These are phyloP conservation scores for Pelargonium nanum DNA, from an alignment of 345 rosid genomes.

Conservation along the genomic window DNA sequence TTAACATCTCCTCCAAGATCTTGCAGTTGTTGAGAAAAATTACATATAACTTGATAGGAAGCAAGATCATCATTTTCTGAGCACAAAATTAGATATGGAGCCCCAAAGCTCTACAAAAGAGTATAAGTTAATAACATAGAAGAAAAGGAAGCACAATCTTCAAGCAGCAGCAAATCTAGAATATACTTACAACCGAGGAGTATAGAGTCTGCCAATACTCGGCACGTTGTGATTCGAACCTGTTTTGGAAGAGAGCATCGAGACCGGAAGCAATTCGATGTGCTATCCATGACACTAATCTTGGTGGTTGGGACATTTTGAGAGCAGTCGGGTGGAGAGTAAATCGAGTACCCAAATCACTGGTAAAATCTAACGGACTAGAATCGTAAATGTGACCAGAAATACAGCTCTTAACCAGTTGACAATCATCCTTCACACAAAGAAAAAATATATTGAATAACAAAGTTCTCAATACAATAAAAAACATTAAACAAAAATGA, in stretches of 20 bases:
- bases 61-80: conserved; percentile 80
- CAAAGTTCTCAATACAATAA: background rate
- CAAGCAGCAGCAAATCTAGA: background rate
- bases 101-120: conserved; percentile 51
- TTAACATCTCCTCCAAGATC: conserved; percentile 77
- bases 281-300: conserved; percentile 57
- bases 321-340: conserved; percentile 70
- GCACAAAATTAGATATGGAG: conserved; percentile 71
- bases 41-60: conserved; percentile 56
- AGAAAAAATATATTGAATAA: conserved; percentile 1
- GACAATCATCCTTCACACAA: conserved; percentile 53
- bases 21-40: conserved; percentile 57
- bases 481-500: background rate
- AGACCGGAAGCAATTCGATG: conserved; percentile 64
- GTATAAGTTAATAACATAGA: conserved; percentile 6
- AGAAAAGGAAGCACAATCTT: background rate
- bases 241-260: conserved; percentile 69
- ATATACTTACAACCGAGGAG: conserved; percentile 66
- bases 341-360: conserved; percentile 64
- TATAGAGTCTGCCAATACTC: conserved; percentile 91
- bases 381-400: conserved; percentile 79
- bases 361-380: conserved; percentile 78
- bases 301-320: conserved; percentile 60
- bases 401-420: conserved; percentile 56
- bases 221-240: conserved; percentile 85